A percentile compares a stretch with the other conserved stretches of the same genome.
Evolutionary conservation across 2,329 filamentous ascomycete genomes (phyloP).

Genomic region (Alternaria conjuncta): DNA sequence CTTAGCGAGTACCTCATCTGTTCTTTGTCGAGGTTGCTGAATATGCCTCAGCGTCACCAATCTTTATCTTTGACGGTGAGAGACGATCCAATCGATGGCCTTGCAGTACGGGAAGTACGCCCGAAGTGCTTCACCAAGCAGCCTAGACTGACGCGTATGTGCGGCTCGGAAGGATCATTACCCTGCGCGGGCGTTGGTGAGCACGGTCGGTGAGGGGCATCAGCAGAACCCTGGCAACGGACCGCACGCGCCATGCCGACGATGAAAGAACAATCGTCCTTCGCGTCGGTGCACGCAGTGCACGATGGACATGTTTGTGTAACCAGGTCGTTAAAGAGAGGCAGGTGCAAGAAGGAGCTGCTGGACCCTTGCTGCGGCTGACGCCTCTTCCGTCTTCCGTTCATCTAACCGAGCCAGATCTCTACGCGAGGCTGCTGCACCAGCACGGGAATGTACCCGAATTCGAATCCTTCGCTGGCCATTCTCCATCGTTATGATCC

Average conservation of each 20-base stretch:
- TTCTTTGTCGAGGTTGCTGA: not conserved
- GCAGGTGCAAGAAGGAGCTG: not conserved
- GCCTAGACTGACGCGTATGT: not conserved
- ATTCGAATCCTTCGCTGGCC: not conserved
- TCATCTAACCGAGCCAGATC: not conserved
- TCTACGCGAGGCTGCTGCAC: not conserved
- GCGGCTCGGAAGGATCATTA: not conserved
- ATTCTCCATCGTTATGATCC: not conserved
- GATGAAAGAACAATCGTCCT: not conserved
- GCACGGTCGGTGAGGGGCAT: not conserved
- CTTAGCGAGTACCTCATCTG: not conserved
- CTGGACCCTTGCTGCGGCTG: not conserved
- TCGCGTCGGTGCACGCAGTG: not conserved
- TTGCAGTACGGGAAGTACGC: not conserved
- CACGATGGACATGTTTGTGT: not conserved
- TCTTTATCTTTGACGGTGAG: not conserved
- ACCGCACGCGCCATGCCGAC: not conserved
- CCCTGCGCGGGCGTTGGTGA: not conserved
- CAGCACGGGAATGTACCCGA: not conserved
- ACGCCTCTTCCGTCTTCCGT: constrained; percentile 2
- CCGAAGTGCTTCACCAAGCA: not conserved
- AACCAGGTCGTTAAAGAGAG: not conserved
- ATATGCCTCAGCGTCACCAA: not conserved
- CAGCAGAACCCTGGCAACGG: not conserved
- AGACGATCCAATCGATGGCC: not conserved